Evolutionary conservation across 345 rosid genomes (phyloP).

Genomic region (Populus ilicifolia): DNA sequence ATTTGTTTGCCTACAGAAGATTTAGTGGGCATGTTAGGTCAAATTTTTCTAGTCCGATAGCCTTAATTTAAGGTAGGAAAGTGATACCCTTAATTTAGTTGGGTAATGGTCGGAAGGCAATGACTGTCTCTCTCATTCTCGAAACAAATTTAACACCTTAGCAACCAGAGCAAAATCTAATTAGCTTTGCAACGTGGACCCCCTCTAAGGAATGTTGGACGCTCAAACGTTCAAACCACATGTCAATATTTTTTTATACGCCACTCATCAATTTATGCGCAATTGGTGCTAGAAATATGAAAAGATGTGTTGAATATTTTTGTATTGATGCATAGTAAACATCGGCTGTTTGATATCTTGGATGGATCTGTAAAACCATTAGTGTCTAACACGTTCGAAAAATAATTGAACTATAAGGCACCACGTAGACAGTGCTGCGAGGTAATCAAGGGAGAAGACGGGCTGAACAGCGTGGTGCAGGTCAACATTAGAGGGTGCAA

Average conservation of each 20-base stretch:
- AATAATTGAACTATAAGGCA: constrained; percentile 46
- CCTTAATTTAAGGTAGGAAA: background rate
- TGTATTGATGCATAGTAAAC: background rate
- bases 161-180: too few relatives aligned
- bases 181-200: background rate
- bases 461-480: constrained; percentile 20
- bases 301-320: background rate
- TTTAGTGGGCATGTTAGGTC: background rate
- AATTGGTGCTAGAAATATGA: constrained; percentile 6
- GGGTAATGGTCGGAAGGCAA: too few relatives aligned
- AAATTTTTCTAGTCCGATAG: background rate
- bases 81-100: background rate
- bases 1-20: background rate
- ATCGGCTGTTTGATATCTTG: background rate
- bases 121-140: too few relatives aligned
- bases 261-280: constrained; percentile 14
- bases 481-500: constrained; percentile 61
- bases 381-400: background rate
- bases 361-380: background rate
- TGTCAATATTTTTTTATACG: background rate
- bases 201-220: background rate
- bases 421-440: constrained; percentile 78
- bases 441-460: constrained; percentile 33
- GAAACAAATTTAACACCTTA: too few relatives aligned
- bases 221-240: background rate